Evolutionary conservation across 148 eudicot species (phyloP).

Genomic region (Camellia lanceoleosa): DNA sequence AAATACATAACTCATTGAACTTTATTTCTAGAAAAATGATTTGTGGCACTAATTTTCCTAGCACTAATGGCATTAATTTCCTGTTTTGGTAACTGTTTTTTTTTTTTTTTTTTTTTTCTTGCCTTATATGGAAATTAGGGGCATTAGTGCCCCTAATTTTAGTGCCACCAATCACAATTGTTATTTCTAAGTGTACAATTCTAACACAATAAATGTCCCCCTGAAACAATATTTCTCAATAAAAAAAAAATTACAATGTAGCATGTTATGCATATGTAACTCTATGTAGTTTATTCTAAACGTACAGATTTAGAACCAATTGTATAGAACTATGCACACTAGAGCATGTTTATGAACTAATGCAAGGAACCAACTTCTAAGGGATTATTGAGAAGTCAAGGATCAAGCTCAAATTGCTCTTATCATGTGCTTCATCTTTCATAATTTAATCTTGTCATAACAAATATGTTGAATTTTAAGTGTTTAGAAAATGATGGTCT

Average conservation of each 20-base stretch:
- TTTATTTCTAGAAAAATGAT: too few relatives aligned
- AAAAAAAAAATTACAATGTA: neutral
- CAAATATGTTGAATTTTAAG: neutral
- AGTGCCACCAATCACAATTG: too few relatives aligned
- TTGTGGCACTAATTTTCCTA: too few relatives aligned
- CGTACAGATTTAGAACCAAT: neutral
- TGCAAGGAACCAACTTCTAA: conserved; percentile 2
- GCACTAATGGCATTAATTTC: too few relatives aligned
- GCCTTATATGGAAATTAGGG: too few relatives aligned
- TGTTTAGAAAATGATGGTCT: neutral
- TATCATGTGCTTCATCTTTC: neutral
- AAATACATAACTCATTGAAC: neutral
- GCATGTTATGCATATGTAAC: too few relatives aligned
- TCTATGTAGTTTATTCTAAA: neutral
- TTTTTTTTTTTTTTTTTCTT: too few relatives aligned
- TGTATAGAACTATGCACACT: neutral
- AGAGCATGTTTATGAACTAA: neutral
- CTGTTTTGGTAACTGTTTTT: too few relatives aligned
- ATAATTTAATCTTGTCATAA: neutral
- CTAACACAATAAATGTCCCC: neutral
- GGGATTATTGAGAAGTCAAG: neutral
- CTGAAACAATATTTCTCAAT: neutral
- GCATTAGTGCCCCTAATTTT: too few relatives aligned
- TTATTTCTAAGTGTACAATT: neutral
- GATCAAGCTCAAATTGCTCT: neutral